Conservation (phyloP, 306 rosid genomes). For the Fagus sylvatica region DNA sequence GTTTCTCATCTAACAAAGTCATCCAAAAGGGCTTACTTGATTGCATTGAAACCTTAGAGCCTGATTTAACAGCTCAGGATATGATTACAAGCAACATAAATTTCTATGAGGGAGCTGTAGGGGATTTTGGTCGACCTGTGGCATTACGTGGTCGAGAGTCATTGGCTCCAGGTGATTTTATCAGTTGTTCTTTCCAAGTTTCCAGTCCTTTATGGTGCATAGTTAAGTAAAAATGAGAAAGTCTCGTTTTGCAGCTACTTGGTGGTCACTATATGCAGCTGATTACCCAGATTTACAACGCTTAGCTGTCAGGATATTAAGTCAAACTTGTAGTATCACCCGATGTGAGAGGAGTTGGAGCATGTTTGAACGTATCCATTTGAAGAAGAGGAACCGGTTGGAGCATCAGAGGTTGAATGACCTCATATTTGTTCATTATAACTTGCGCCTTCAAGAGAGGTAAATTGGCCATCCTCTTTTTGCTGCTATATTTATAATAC, state of each 20-base stretch:
- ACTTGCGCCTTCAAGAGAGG: slow-evolving; percentile 45
- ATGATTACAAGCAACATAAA: slow-evolving; percentile 35
- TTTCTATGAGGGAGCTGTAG: slow-evolving; percentile 44
- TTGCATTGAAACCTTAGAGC: slow-evolving; percentile 46
- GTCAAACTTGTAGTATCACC: slow-evolving; percentile 38
- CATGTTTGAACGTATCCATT: slow-evolving; percentile 30
- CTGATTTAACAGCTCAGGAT: slow-evolving; percentile 36
- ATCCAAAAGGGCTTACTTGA: slow-evolving; percentile 46
- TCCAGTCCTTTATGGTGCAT: background rate
- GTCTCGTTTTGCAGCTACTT: slow-evolving; percentile 39
- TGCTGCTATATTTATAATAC: background rate
- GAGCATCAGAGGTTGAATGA: slow-evolving; percentile 38
- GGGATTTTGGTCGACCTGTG: slow-evolving; percentile 46
- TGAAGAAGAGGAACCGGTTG: slow-evolving; percentile 30
- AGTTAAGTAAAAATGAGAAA: background rate
- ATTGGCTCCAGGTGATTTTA: slow-evolving; percentile 40
- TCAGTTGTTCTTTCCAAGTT: background rate
- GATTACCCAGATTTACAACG: slow-evolving; percentile 46
- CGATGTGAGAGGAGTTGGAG: slow-evolving; percentile 30
- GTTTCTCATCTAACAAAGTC: slow-evolving; percentile 33
- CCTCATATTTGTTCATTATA: slow-evolving; percentile 40
- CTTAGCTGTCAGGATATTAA: slow-evolving; percentile 40
- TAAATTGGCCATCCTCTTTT: slow-evolving; percentile 5
- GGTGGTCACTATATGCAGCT: slow-evolving; percentile 47
- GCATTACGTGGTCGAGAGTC: slow-evolving; percentile 43